Evolutionary conservation across 805 yeast genomes (phyloP).

Genomic region (Wickerhamiella siamensis): DNA sequence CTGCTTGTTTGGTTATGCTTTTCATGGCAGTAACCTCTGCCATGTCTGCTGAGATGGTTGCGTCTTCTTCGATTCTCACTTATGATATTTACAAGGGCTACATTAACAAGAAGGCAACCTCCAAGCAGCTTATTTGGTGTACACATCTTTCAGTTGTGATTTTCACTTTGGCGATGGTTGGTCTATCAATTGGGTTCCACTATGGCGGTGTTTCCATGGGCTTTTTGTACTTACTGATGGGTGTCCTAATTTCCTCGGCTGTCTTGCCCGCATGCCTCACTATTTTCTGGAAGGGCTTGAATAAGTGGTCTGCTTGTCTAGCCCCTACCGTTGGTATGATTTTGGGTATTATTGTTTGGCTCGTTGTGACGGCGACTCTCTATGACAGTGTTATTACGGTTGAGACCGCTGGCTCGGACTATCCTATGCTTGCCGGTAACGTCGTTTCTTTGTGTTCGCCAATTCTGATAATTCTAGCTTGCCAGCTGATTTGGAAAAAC

Average conservation of each 20-base stretch:
- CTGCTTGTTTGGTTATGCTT: slow-evolving; percentile 59
- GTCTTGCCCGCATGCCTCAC: slow-evolving; percentile 67
- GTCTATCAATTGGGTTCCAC: slow-evolving; percentile 66
- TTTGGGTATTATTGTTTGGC: slow-evolving; percentile 60
- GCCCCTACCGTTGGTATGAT: slow-evolving; percentile 72
- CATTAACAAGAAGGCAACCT: slow-evolving; percentile 63
- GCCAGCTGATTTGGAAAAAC: slow-evolving; percentile 50
- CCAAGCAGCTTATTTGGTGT: slow-evolving; percentile 52
- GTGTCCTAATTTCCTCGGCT: slow-evolving; percentile 74
- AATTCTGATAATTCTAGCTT: slow-evolving; percentile 44
- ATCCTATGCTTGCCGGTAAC: slow-evolving; percentile 83
- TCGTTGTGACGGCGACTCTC: slow-evolving; percentile 27
- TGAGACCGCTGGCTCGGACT: slow-evolving; percentile 50
- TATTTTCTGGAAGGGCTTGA: slow-evolving; percentile 50
- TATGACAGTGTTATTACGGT: slow-evolving; percentile 38
- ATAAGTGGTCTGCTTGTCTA: slow-evolving; percentile 48
- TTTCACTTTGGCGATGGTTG: slow-evolving; percentile 55
- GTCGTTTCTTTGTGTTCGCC: slow-evolving; percentile 72
- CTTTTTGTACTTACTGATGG: slow-evolving; percentile 76
- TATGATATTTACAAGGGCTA: slow-evolving; percentile 76
- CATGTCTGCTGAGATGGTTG: slow-evolving; percentile 78
- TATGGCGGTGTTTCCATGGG: slow-evolving; percentile 81
- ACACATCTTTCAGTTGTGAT: slow-evolving; percentile 56
- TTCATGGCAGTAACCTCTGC: slow-evolving; percentile 93
- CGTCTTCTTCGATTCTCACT: slow-evolving; percentile 73